These are phyloP conservation scores for Phoma sp. DNA, from an alignment of 2,329 filamentous ascomycete species.

Conservation along the genomic window DNA sequence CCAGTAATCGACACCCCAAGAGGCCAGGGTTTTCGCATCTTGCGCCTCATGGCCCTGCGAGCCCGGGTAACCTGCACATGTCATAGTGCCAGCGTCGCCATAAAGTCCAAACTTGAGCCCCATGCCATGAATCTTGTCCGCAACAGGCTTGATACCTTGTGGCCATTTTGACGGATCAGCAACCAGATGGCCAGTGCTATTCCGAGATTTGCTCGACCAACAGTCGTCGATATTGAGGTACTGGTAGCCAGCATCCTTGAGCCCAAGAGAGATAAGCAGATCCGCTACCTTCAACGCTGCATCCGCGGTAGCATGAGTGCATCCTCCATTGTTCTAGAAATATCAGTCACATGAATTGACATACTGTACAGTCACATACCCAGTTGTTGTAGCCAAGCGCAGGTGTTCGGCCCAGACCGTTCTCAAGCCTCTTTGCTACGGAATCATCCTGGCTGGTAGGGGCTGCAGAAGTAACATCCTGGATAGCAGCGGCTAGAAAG, in stretches of 20 bases:
- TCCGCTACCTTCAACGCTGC: background rate
- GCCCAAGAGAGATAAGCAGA: background rate
- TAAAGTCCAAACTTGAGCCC: background rate
- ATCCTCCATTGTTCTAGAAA: background rate
- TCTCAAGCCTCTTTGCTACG: background rate
- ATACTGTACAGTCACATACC: background rate
- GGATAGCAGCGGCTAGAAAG: background rate
- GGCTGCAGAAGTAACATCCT: background rate
- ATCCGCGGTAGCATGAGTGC: background rate
- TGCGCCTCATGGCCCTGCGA: background rate
- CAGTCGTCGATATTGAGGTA: background rate
- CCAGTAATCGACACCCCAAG: background rate
- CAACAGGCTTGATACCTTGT: background rate
- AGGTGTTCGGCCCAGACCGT: background rate
- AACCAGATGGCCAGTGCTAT: background rate
- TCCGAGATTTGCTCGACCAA: background rate
- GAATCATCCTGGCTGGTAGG: background rate
- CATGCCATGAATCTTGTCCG: background rate
- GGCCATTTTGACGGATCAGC: background rate
- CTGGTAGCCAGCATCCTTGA: background rate
- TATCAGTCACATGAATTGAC: background rate
- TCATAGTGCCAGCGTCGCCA: background rate
- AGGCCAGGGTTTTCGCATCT: background rate
- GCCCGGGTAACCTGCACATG: background rate
- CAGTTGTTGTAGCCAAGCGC: background rate